Evolutionary conservation across 2,329 filamentous ascomycete genomes (phyloP).

Genomic region (Hypoxylon sp.): DNA sequence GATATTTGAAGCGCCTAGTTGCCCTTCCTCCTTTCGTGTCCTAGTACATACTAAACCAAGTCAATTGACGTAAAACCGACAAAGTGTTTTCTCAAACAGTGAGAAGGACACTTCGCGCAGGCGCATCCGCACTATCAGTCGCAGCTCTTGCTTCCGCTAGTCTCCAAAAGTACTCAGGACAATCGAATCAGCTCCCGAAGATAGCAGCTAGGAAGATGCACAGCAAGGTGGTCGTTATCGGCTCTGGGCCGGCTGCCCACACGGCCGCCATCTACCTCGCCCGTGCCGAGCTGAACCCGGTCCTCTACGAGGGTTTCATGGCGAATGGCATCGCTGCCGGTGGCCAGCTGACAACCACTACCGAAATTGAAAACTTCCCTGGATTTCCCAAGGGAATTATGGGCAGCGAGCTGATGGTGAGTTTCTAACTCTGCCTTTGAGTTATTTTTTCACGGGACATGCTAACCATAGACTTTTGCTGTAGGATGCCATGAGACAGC

Average conservation of each 20-base stretch:
- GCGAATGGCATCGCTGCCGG: conserved; percentile 96
- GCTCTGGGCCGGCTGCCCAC: conserved; percentile 97
- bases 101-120: conserved; percentile 81
- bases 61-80: conserved; percentile 64
- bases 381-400: conserved; percentile 93
- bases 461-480: conserved; percentile 2
- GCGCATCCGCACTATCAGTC: conserved; percentile 79
- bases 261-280: conserved; percentile 97
- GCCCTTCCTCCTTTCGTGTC: conserved; percentile 7
- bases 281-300: conserved; percentile 92
- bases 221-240: conserved; percentile 91
- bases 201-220: conserved; percentile 79
- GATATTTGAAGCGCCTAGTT: conserved; percentile 29
- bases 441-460: background rate
- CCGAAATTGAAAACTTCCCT: conserved; percentile 98
- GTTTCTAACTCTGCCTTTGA: conserved; percentile 42
- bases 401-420: conserved; percentile 87
- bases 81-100: conserved; percentile 94
- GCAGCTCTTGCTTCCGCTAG: conserved; percentile 77
- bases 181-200: conserved; percentile 57
- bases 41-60: conserved; percentile 11
- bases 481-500: conserved; percentile 88
- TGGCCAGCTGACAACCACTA: conserved; percentile 97
- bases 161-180: conserved; percentile 65
- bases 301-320: conserved; percentile 98